Conservation (phyloP, 371 early-diverging fungal genomes). For the Cladochytrium tenue region DNA sequence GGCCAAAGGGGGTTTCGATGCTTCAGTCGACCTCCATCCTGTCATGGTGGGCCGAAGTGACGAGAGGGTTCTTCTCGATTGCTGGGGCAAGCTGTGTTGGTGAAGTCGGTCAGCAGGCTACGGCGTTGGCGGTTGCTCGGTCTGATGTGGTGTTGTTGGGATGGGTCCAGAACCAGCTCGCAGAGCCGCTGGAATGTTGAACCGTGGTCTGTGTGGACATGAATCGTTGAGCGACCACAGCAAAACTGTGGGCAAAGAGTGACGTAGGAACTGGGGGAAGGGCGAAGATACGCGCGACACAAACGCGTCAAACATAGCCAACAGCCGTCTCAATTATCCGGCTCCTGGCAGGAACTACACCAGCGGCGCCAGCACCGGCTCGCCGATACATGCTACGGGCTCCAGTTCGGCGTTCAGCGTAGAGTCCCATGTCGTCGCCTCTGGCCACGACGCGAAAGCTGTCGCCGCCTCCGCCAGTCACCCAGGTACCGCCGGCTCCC, state of each 20-base stretch:
- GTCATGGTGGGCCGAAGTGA: slow-evolving; percentile 2
- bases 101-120: not conserved
- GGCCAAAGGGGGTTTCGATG: no score
- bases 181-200: slow-evolving; percentile 15
- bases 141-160: slow-evolving; percentile 6
- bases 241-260: no score
- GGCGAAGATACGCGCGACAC: no score
- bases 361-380: not conserved
- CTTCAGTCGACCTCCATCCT: not conserved
- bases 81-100: slow-evolving; percentile 4
- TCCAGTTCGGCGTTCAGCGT: not conserved
- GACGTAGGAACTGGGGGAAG: no score
- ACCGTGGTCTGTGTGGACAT: slow-evolving; percentile 12
- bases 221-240: no score
- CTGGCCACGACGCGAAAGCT: no score
- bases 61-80: slow-evolving; percentile 5
- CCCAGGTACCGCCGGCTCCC: no score
- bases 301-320: no score
- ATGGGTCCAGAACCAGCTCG: slow-evolving; percentile 9
- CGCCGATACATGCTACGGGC: not conserved
- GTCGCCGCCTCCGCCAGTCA: no score
- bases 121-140: not conserved
- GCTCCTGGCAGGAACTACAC: no score
- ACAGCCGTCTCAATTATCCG: no score
- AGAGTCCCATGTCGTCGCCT: no score